Conservation (phyloP, 2,329 filamentous ascomycete genomes). For the Penicillium sp. region DNA sequence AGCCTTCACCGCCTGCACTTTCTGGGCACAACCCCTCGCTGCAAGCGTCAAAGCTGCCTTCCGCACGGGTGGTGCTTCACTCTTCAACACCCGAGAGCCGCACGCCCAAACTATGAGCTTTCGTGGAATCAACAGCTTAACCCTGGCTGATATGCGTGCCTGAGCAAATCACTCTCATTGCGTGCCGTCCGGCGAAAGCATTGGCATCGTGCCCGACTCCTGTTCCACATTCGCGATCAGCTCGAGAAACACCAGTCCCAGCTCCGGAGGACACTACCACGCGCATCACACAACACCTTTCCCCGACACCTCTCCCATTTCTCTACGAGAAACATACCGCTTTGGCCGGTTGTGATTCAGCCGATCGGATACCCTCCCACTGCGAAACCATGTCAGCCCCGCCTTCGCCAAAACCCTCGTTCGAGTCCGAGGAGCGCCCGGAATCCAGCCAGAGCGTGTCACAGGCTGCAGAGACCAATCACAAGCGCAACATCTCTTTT, state of each 20-base stretch:
- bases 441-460: conserved; percentile 11
- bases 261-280: not conserved
- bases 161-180: not conserved
- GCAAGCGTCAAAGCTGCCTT: conserved; percentile 19
- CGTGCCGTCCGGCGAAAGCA: not conserved
- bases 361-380: not conserved
- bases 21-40: conserved; percentile 17
- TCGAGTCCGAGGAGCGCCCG: conserved; percentile 20
- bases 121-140: not conserved
- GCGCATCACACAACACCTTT: not conserved
- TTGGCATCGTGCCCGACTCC: not conserved
- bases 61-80: conserved; percentile 3
- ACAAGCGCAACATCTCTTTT: conserved; percentile 23
- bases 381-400: conserved; percentile 18
- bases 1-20: conserved; percentile 16
- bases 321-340: not conserved
- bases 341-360: not conserved
- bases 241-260: not conserved
- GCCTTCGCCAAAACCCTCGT: conserved; percentile 18
- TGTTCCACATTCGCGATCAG: not conserved
- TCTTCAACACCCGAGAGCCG: conserved; percentile 4
- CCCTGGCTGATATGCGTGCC: not conserved
- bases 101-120: not conserved
- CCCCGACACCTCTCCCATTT: not conserved
- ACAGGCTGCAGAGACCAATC: conserved; percentile 12